These are phyloP conservation scores for Malus hybrid DNA, from an alignment of 331 rosid genomes.

Conservation along the genomic window DNA sequence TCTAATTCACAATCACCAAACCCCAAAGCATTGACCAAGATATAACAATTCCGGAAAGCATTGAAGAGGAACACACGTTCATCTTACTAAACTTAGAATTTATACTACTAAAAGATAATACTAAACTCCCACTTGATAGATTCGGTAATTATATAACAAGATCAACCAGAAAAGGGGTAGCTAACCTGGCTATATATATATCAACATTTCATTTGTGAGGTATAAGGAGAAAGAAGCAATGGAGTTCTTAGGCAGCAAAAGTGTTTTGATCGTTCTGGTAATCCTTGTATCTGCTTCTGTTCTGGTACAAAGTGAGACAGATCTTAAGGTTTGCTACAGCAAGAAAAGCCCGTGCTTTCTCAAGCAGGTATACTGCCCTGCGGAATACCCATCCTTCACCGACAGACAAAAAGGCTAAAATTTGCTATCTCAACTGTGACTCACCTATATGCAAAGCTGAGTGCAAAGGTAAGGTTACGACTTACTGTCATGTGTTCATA, in stretches of 20 bases:
- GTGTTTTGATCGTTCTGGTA: conserved; percentile 4
- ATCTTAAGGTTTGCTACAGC: conserved; percentile 10
- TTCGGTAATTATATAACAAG: conserved; percentile 11
- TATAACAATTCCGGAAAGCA: conserved; percentile 6
- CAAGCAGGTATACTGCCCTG: conserved; percentile 34
- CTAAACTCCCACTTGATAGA: conserved; percentile 16
- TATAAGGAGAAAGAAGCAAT: conserved; percentile 1
- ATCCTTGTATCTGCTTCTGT: conserved; percentile 23
- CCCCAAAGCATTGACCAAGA: conserved; percentile 24
- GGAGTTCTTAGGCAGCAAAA: conserved; percentile 18
- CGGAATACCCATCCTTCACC: conserved; percentile 44
- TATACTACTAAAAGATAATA: neutral
- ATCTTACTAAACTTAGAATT: neutral
- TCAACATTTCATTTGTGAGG: neutral
- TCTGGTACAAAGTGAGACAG: conserved; percentile 20
- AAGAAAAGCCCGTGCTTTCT: conserved; percentile 32
- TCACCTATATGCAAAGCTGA: conserved; percentile 54
- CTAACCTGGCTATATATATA: neutral
- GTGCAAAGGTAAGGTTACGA: conserved; percentile 41
- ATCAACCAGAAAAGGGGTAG: neutral
- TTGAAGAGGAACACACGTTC: neutral
- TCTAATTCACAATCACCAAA: conserved; percentile 6
- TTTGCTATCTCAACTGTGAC: conserved; percentile 47
- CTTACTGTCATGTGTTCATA: neutral
- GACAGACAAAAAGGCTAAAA: conserved; percentile 44